Percentiles rank a stretch among this genome's conserved stretches.
phyloP scores from a whole-genome alignment of 306 rosid genomes.

The Acacia crassicarpa region DNA sequence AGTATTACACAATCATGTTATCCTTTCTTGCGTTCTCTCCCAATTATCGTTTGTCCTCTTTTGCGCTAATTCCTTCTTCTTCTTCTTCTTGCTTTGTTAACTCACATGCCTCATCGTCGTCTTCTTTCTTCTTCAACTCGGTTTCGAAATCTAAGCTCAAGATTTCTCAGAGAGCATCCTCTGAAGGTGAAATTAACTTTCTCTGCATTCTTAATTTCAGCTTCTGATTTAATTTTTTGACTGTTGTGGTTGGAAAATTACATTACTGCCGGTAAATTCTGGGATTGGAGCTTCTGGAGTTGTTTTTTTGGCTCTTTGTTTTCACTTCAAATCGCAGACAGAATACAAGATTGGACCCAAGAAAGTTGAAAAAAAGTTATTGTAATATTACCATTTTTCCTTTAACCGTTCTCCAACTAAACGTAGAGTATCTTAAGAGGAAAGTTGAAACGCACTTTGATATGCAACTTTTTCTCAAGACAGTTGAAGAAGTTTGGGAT shows the following conservation, averaged over 20 bases:
- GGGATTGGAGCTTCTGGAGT: conserved; percentile 5
- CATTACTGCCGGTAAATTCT: background rate
- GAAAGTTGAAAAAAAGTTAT: background rate
- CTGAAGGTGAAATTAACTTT: conserved; percentile 53
- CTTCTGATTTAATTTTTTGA: background rate
- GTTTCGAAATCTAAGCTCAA: conserved; percentile 46
- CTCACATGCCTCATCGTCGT: conserved; percentile 22
- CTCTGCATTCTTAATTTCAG: conserved; percentile 18
- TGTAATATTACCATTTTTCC: background rate
- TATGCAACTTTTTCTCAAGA: background rate
- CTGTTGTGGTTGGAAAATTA: background rate
- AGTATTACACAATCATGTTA: conserved; percentile 38
- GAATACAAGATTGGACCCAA: background rate
- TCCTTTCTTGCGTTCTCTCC: conserved; percentile 41
- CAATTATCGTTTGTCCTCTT: conserved; percentile 30
- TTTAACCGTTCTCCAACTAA: background rate
- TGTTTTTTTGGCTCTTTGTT: background rate
- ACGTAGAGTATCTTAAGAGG: background rate
- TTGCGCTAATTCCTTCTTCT: conserved; percentile 14
- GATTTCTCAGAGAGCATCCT: conserved; percentile 41
- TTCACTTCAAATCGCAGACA: background rate
- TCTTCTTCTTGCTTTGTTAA: conserved; percentile 15
- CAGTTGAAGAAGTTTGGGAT: background rate
- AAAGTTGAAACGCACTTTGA: background rate
- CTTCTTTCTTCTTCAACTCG: conserved; percentile 29